These are phyloP conservation scores for Nothophytophthora sp. DNA, from an alignment of 352 stramenopile species.

Conservation along the genomic window DNA sequence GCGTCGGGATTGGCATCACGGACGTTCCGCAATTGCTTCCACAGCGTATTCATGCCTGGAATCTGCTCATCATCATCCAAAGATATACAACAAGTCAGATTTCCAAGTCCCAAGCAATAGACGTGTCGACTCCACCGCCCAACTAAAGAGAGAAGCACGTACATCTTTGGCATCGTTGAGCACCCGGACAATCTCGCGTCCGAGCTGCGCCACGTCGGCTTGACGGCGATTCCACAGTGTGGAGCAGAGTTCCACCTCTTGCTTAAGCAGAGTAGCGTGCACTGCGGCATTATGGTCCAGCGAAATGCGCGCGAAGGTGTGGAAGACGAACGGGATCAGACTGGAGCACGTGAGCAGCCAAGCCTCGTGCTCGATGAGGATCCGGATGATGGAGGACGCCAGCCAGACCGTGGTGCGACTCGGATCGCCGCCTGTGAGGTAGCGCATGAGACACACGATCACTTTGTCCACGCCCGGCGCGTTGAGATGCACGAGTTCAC, in stretches of 20 bases:
- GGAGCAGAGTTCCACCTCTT: slow-evolving; percentile 80
- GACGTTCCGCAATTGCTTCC: slow-evolving; percentile 78
- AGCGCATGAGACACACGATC: slow-evolving; percentile 75
- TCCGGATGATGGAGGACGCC: slow-evolving; percentile 74
- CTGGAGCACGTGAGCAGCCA: slow-evolving; percentile 75
- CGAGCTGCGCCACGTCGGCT: slow-evolving; percentile 63
- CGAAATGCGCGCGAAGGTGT: slow-evolving; percentile 74
- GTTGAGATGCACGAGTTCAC: slow-evolving; percentile 79
- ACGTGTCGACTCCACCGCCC: neutral
- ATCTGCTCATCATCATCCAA: slow-evolving; percentile 51
- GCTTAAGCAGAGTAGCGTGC: slow-evolving; percentile 67
- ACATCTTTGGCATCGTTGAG: slow-evolving; percentile 84
- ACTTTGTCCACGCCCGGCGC: slow-evolving; percentile 71
- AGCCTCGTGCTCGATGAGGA: slow-evolving; percentile 76
- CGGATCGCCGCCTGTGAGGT: slow-evolving; percentile 62
- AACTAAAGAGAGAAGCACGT: slow-evolving; percentile 1
- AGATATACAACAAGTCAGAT: slow-evolving; percentile 7
- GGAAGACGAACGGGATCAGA: slow-evolving; percentile 82
- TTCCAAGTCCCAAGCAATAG: neutral
- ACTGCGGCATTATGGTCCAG: slow-evolving; percentile 57
- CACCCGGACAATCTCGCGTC: slow-evolving; percentile 77
- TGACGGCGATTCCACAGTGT: slow-evolving; percentile 74
- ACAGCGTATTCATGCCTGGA: slow-evolving; percentile 76
- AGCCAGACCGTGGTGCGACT: slow-evolving; percentile 80
- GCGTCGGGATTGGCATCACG: slow-evolving; percentile 42